A percentile compares a stretch with the other conserved stretches of the same genome.
Evolutionary conservation across 1,139 yeast genomes (phyloP).

Genomic region (Fermentozyma sake): DNA sequence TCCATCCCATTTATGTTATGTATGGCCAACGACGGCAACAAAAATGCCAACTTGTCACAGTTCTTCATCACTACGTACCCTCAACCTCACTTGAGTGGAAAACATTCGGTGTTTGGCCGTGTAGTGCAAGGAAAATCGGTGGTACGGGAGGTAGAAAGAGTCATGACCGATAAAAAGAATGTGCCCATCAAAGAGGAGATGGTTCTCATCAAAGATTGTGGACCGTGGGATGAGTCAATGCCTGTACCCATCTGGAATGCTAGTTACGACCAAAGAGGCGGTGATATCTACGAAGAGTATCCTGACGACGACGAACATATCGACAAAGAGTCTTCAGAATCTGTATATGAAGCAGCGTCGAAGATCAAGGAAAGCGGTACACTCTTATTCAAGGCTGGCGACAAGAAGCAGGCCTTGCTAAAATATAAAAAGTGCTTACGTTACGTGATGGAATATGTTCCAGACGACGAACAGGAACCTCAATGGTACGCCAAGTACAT

Average conservation of each 20-base stretch:
- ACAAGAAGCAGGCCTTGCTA: conserved; percentile 46
- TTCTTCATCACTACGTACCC: conserved; percentile 74
- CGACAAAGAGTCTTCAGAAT: conserved; percentile 52
- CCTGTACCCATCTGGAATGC: conserved; percentile 57
- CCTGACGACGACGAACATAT: conserved; percentile 66
- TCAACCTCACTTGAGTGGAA: conserved; percentile 68
- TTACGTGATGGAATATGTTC: conserved; percentile 66
- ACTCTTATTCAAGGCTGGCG: conserved; percentile 49
- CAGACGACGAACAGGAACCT: conserved; percentile 63
- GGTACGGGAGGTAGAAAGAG: conserved; percentile 58
- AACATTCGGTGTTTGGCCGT: conserved; percentile 74
- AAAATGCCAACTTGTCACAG: conserved; percentile 64
- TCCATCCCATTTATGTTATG: conserved; percentile 53
- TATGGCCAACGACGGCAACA: conserved; percentile 66
- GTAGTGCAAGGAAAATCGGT: conserved; percentile 65
- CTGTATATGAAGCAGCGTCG: conserved; percentile 47
- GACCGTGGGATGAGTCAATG: conserved; percentile 55
- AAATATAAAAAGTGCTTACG: conserved; percentile 63
- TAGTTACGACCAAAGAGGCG: conserved; percentile 55
- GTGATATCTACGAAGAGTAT: conserved; percentile 68
- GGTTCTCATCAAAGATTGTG: conserved; percentile 57
- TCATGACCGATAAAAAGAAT: conserved; percentile 37
- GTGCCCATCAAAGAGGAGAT: conserved; percentile 40
- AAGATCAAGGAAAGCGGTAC: conserved; percentile 67
- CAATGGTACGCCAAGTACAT: conserved; percentile 47